Evolutionary conservation across 768 basidiomycete species (phyloP), one percentile per base, ranked within the genome.

Genomic region (Gautieria morchelliformis): DNA sequence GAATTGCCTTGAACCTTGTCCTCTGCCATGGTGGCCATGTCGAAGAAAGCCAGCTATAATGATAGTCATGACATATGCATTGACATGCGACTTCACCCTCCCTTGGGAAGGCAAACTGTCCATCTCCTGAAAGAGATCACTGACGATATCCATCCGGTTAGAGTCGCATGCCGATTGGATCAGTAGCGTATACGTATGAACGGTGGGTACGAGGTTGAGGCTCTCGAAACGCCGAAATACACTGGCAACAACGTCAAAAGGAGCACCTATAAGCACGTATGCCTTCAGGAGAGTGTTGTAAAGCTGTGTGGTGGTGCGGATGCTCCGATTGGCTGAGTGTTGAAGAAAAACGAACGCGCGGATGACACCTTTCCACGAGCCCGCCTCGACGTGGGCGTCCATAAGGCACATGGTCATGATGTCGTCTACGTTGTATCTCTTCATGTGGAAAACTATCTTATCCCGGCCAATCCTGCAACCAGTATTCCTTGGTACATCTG

Each of bases 211-310:
- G 15, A 85, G 65, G 3, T 78, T 77, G 7, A 73, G 66, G 39
- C 71, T 64, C 57, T 73, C 68, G 56, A 91, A 70, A 53, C 74
- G 76, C 45, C 75, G 71, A 69, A 93, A 92, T 37, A 89, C 65
- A 4, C 72, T 67, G 27, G 80, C 72, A 41, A 93, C 84, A 27
- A 81, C 67, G 33, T 69, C 68, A 62, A 87, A 88, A 0, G 93
- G 91, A 2, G 89, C 81, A 24, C 87, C 90, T 37, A 89, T 78
- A 48, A 86, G 73, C 53, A 95, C 80, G 64, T 90, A 87, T 2
- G 91, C 90, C 69, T 89, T 90, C 62, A 95, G 71, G 24, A 96
- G 75, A 24, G 82, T 82, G 68, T 92, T 92, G 69, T 83, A 85
- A 52, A 85, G 76, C 50, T 82, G 77, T 65, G 86, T 76, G 42